Conservation (phyloP, 805 yeast genomes). For the Komagataella kurtzmanii region DNA sequence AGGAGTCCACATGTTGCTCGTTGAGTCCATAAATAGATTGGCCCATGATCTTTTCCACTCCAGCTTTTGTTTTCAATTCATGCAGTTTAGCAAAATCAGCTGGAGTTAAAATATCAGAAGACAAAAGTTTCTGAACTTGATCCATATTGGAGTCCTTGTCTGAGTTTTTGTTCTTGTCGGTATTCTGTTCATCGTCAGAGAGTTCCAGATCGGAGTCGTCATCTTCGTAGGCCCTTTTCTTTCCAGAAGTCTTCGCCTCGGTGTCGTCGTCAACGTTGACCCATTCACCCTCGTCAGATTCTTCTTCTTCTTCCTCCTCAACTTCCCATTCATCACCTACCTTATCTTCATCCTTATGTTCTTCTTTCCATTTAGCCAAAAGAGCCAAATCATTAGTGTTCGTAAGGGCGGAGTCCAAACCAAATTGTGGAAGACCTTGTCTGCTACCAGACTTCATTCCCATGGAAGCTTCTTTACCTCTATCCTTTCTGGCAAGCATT, state of each 20-base stretch:
- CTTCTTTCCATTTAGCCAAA: constrained; percentile 72
- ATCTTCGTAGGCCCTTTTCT: constrained; percentile 17
- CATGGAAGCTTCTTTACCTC: constrained; percentile 88
- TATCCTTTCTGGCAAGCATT: constrained; percentile 78
- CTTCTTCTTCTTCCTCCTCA: constrained; percentile 38
- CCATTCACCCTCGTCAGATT: constrained; percentile 71
- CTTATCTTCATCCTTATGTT: constrained; percentile 40
- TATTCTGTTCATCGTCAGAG: constrained; percentile 23
- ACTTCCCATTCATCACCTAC: constrained; percentile 48
- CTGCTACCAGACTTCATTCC: constrained; percentile 54
- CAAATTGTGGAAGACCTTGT: constrained; percentile 46
- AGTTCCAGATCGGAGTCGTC: constrained; percentile 39
- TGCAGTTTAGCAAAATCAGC: constrained; percentile 95
- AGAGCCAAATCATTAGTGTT: constrained; percentile 88
- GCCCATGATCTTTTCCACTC: constrained; percentile 70
- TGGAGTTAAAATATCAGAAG: constrained; percentile 81
- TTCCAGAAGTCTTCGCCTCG: constrained; percentile 18
- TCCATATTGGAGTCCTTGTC: constrained; percentile 16
- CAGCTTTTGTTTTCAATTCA: constrained; percentile 76
- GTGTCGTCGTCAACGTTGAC: constrained; percentile 38
- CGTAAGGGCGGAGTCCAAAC: constrained; percentile 55
- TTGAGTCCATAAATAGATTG: constrained; percentile 26
- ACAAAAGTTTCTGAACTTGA: constrained; percentile 42
- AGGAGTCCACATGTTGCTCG: constrained; percentile 81
- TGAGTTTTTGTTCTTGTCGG: constrained; percentile 21